These are phyloP conservation scores for Taphrina pruni DNA, from an alignment of 1,139 yeast species.

Conservation along the genomic window DNA sequence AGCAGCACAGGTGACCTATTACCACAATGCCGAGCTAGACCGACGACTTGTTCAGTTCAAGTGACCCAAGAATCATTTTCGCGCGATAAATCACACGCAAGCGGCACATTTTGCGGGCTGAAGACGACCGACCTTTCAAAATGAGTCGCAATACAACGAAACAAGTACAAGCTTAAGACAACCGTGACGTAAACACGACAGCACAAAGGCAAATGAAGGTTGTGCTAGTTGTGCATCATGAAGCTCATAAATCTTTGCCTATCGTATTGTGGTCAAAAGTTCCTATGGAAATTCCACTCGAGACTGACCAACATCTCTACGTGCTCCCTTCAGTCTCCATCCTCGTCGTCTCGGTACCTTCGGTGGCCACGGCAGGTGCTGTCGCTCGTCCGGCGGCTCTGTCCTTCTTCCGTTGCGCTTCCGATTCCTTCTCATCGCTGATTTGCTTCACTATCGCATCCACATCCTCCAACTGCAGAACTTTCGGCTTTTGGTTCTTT, in stretches of 20 bases:
- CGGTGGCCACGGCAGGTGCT: constrained; percentile 15
- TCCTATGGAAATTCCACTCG: too few relatives aligned
- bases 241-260: background rate
- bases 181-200: background rate
- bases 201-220: background rate
- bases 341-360: constrained; percentile 29
- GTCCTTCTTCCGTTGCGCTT: constrained; percentile 79
- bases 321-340: constrained; percentile 31
- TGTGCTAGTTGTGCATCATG: background rate
- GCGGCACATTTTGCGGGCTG: constrained; percentile 4
- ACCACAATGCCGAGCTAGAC: too few relatives aligned
- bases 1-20: too few relatives aligned
- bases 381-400: constrained; percentile 31
- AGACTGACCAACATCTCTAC: background rate
- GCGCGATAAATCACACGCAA: background rate
- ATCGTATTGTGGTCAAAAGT: background rate
- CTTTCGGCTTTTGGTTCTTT: constrained; percentile 61
- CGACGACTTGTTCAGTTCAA: too few relatives aligned
- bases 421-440: constrained; percentile 89
- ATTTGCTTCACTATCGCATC: constrained; percentile 78
- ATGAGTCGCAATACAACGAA: too few relatives aligned
- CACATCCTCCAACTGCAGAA: constrained; percentile 69
- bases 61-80: background rate
- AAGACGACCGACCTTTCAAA: background rate
- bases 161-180: too few relatives aligned